These are phyloP conservation scores for Plasmodium fragile DNA, from an alignment of 169 alveolate species.

Conservation along the genomic window DNA sequence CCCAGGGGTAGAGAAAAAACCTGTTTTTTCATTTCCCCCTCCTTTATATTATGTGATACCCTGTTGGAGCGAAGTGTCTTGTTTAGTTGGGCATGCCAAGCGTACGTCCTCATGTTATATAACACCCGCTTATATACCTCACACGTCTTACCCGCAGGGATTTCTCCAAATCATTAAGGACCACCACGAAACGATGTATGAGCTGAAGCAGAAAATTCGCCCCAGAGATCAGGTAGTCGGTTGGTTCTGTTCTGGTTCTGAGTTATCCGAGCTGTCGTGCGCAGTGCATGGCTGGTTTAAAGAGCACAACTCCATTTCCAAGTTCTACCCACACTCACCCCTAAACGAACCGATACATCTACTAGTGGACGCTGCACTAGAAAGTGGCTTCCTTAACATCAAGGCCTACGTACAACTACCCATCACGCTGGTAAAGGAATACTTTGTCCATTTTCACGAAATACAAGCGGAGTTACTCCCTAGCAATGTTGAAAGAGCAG, in stretches of 20 bases:
- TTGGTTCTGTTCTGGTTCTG: conserved; percentile 94
- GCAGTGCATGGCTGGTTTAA: conserved; percentile 95
- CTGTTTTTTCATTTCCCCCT: not conserved
- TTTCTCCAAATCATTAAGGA: conserved; percentile 92
- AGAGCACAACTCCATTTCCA: conserved; percentile 89
- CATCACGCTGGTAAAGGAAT: conserved; percentile 85
- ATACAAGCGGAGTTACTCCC: conserved; percentile 86
- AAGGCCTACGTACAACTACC: conserved; percentile 91
- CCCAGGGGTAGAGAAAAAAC: not conserved
- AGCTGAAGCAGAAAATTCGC: conserved; percentile 90
- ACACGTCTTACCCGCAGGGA: conserved; percentile 79
- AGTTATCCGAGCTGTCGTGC: conserved; percentile 92
- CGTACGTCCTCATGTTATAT: not conserved
- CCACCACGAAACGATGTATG: conserved; percentile 93
- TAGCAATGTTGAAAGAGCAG: conserved; percentile 75
- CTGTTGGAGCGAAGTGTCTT: not conserved
- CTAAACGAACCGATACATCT: conserved; percentile 92
- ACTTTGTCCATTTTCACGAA: conserved; percentile 91
- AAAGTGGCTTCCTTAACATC: conserved; percentile 88
- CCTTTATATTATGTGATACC: not conserved
- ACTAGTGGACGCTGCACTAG: conserved; percentile 92
- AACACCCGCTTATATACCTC: not conserved
- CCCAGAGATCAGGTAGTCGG: conserved; percentile 93
- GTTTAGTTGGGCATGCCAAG: not conserved
- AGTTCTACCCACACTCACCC: conserved; percentile 91